A percentile compares a stretch with the other conserved stretches of the same genome.
phyloP scores from a whole-genome alignment of 2,329 filamentous ascomycete species.

The Sordariomycetes sp. region DNA sequence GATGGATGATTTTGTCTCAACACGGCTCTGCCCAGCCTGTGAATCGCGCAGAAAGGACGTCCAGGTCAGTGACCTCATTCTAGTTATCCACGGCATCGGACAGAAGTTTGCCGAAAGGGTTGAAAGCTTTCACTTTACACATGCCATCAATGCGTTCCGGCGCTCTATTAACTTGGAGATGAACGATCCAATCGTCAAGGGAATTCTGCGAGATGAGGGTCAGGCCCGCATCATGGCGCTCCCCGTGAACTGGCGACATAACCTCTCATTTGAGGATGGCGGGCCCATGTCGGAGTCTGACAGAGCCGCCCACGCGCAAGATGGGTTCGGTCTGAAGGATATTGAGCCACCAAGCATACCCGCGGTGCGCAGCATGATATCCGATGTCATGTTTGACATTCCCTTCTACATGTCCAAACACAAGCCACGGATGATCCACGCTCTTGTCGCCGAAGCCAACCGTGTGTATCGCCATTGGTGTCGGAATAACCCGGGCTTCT shows the following conservation, averaged over 20 bases:
- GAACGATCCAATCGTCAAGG: slow-evolving; percentile 58
- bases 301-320: slow-evolving; percentile 36
- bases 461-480: slow-evolving; percentile 95
- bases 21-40: slow-evolving; percentile 40
- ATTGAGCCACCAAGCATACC: slow-evolving; percentile 88
- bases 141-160: slow-evolving; percentile 84
- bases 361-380: slow-evolving; percentile 85
- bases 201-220: slow-evolving; percentile 53
- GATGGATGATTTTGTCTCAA: not conserved
- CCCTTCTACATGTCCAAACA: slow-evolving; percentile 96
- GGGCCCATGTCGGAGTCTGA: slow-evolving; percentile 44
- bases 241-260: slow-evolving; percentile 87
- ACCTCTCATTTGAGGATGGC: slow-evolving; percentile 74
- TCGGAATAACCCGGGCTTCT: slow-evolving; percentile 79
- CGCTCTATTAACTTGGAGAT: slow-evolving; percentile 78
- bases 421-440: slow-evolving; percentile 86
- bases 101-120: slow-evolving; percentile 92
- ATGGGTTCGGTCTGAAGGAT: slow-evolving; percentile 60
- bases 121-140: slow-evolving; percentile 94
- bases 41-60: slow-evolving; percentile 47
- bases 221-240: slow-evolving; percentile 88
- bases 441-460: slow-evolving; percentile 82
- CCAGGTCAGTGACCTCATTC: slow-evolving; percentile 71
- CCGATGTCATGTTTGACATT: slow-evolving; percentile 96
- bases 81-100: slow-evolving; percentile 91